Evolutionary conservation across 2,329 filamentous ascomycete genomes (phyloP).

Genomic region (Fusarium proliferatum): DNA sequence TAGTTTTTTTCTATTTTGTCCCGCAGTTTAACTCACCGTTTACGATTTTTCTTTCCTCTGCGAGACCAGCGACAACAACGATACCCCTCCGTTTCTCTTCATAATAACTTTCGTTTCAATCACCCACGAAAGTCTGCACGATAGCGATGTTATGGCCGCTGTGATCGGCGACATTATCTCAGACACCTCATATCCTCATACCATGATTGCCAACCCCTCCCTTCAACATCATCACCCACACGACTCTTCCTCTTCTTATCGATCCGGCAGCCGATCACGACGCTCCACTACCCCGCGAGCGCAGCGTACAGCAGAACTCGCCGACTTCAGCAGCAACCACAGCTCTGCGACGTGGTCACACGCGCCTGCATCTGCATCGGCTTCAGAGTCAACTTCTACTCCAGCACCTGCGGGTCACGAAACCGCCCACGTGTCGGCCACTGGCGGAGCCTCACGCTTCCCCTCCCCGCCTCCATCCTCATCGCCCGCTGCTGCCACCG

Average conservation of each 20-base stretch:
- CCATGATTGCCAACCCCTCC: conserved; percentile 69
- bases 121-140: conserved; percentile 18
- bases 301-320: conserved; percentile 39
- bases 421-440: conserved; percentile 46
- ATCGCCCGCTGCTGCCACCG: conserved; percentile 56
- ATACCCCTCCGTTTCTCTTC: conserved; percentile 37
- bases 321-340: conserved; percentile 31
- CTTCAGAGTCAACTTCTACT: conserved; percentile 37
- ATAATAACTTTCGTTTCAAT: conserved; percentile 10
- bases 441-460: conserved; percentile 59
- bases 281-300: conserved; percentile 47
- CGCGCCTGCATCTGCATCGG: conserved; percentile 29
- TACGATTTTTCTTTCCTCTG: conserved; percentile 35
- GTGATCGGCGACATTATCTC: conserved; percentile 78
- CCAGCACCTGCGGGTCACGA: conserved; percentile 39
- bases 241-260: conserved; percentile 49
- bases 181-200: conserved; percentile 76
- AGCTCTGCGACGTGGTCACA: conserved; percentile 30
- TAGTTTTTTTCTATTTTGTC: conserved; percentile 37
- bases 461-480: conserved; percentile 67
- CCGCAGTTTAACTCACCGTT: conserved; percentile 31
- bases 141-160: conserved; percentile 68
- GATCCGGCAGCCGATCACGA: conserved; percentile 47
- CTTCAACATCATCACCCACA: conserved; percentile 59
- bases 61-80: conserved; percentile 36